Percentiles rank a stretch among this genome's conserved stretches.
phyloP scores from a whole-genome alignment of 495 filamentous ascomycete species.

The Glarea lozoyensis region DNA sequence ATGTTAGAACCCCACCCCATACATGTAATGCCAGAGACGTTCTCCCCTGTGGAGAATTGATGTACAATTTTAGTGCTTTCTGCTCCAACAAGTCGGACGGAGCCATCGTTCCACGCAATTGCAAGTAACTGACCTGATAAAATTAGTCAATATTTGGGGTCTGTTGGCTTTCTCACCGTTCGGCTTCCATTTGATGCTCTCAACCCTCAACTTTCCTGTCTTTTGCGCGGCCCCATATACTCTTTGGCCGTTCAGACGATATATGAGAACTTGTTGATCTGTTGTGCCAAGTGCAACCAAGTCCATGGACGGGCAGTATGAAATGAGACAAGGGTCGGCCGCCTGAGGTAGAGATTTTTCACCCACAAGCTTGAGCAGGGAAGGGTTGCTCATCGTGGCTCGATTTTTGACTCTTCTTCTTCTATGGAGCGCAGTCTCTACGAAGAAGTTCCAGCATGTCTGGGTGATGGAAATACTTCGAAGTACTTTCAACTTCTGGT shows the following conservation, averaged over 20 bases:
- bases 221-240: slow-evolving; percentile 45
- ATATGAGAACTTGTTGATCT: slow-evolving; percentile 53
- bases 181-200: slow-evolving; percentile 62
- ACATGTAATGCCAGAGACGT: slow-evolving; percentile 43
- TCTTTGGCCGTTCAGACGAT: slow-evolving; percentile 58
- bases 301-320: slow-evolving; percentile 78
- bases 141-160: slow-evolving; percentile 8
- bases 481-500: not conserved
- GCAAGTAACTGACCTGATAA: slow-evolving; percentile 59
- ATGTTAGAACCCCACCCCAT: slow-evolving; percentile 69
- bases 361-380: slow-evolving; percentile 29
- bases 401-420: not conserved
- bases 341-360: slow-evolving; percentile 32
- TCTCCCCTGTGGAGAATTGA: slow-evolving; percentile 42
- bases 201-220: slow-evolving; percentile 5
- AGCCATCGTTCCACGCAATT: slow-evolving; percentile 66
- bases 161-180: slow-evolving; percentile 48
- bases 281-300: slow-evolving; percentile 63
- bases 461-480: not conserved
- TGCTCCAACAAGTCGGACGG: slow-evolving; percentile 60
- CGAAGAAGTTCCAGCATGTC: slow-evolving; percentile 4
- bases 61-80: slow-evolving; percentile 74
- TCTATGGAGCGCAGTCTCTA: not conserved
- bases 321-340: slow-evolving; percentile 32
- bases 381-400: slow-evolving; percentile 10